Base-by-base conservation (phyloP, 1,284 basidiomycete species). In the Pholiota adiposa region DNA sequence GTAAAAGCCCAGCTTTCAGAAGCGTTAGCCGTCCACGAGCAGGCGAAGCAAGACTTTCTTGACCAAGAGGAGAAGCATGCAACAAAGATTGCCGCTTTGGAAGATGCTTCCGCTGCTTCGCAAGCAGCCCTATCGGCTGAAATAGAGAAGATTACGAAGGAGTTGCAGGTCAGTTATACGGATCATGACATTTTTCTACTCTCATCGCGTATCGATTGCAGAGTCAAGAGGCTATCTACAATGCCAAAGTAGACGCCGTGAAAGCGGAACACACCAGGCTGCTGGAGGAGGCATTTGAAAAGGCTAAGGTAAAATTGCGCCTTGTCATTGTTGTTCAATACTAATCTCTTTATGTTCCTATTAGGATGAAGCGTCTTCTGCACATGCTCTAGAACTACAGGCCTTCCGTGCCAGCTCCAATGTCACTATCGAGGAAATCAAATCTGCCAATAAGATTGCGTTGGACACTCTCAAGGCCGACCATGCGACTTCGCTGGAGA, bases 301-400 rank as follows among this genome's bases (percentile, higher is more conserved):
- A 82, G 53, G 92, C 92, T 14, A 93, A 92, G 84, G 92, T 87
- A 60, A 46, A 75, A 69, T 50, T 36, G 4, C 25, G n/a, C 43
- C 12, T 23, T 8, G 14, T 50, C 19, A 27, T 4, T 31, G n/a
- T 9, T 34, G 29, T 56, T 27, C 62, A 56, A 53, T 29, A 40
- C 54, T 64, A 59, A 34, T 54, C 52, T 55, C 51, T 55, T 16
- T n/a, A 23, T n/a, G 23, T 25, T 21, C 46, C 25, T 21, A 59
- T 14, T 59, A 92, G 89, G 77, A 77, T 36, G 89, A 92, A 69
- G 92, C 91, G 18, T 83, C 83, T 29, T 79, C 82, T 34, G 73
- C 73, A 9, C 92, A 94, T 66, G 72, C 83, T n/a, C 79, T 84
- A 64, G 92, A 93, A 66, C 78, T 94, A 6, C 85, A 88, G 64